Conservation (phyloP, 495 filamentous ascomycete species). For the Xylaria intraflava region DNA sequence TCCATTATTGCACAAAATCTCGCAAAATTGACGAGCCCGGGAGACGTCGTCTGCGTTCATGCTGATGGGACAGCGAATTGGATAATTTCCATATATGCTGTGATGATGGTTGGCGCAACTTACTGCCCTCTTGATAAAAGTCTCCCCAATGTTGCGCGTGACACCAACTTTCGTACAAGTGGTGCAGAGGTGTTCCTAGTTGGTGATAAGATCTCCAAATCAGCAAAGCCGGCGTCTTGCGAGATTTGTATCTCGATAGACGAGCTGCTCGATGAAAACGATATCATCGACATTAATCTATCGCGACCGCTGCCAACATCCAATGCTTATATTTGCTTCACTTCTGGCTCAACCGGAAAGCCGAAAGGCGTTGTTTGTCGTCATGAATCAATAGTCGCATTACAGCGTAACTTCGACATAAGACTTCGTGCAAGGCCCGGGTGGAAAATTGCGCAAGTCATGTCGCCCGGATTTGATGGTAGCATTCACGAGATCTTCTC, state of each 20-base stretch:
- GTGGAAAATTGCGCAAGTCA: slow-evolving; percentile 25
- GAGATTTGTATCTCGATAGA: neutral
- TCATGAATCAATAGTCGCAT: slow-evolving; percentile 21
- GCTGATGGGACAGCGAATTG: too few relatives aligned
- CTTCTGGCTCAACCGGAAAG: slow-evolving; percentile 31
- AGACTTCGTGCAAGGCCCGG: slow-evolving; percentile 25
- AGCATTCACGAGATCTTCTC: slow-evolving; percentile 37
- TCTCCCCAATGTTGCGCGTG: slow-evolving; percentile 12
- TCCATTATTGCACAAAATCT: too few relatives aligned
- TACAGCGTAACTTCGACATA: slow-evolving; percentile 16
- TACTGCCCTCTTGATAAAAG: slow-evolving; percentile 25
- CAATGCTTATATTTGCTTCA: slow-evolving; percentile 30
- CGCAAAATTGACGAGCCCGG: too few relatives aligned
- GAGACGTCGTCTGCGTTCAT: too few relatives aligned
- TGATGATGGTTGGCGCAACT: too few relatives aligned
- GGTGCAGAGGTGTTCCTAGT: neutral
- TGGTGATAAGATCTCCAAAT: neutral
- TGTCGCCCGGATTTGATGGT: slow-evolving; percentile 34
- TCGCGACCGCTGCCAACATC: neutral
- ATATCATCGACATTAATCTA: too few relatives aligned
- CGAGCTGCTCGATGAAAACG: neutral
- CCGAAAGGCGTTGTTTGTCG: slow-evolving; percentile 28
- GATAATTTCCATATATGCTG: too few relatives aligned
- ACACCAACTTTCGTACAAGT: neutral
- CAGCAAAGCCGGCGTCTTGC: neutral